Percentiles rank a stretch among this genome's conserved stretches.
phyloP scores from a whole-genome alignment of 2,329 filamentous ascomycete genomes.

The Leptosphaerulina australis region DNA sequence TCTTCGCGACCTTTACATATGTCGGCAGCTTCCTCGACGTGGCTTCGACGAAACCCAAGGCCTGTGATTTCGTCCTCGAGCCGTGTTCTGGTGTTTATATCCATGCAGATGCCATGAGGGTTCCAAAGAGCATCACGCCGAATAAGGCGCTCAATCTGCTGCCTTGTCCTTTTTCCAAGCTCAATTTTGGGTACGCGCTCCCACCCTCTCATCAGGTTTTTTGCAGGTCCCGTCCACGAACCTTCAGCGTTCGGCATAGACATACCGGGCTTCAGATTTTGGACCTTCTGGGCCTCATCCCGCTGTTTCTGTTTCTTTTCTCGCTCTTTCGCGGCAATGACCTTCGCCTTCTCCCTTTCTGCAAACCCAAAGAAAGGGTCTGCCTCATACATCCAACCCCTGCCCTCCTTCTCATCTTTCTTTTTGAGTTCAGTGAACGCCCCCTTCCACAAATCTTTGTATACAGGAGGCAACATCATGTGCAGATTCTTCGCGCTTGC shows the following conservation, averaged over 20 bases:
- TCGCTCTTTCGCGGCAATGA: constrained; percentile 77
- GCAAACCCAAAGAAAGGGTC: constrained; percentile 86
- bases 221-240: constrained; percentile 37
- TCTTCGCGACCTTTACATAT: constrained; percentile 93
- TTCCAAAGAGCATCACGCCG: constrained; percentile 86
- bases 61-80: constrained; percentile 75
- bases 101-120: constrained; percentile 72
- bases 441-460: constrained; percentile 87
- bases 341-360: constrained; percentile 79
- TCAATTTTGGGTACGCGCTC: constrained; percentile 86
- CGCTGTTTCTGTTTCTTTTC: constrained; percentile 64
- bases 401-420: constrained; percentile 76
- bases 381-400: constrained; percentile 90
- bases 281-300: constrained; percentile 67
- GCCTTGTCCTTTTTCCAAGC: constrained; percentile 81
- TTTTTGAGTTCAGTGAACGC: constrained; percentile 84
- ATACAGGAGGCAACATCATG: constrained; percentile 89
- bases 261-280: constrained; percentile 52
- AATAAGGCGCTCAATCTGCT: constrained; percentile 79
- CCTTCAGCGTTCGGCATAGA: constrained; percentile 37
- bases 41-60: constrained; percentile 87
- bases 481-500: constrained; percentile 96
- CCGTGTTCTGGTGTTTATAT: constrained; percentile 59
- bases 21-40: constrained; percentile 84
- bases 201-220: constrained; percentile 73